A percentile compares a stretch with the other conserved stretches of the same genome.
Evolutionary conservation across 2,329 filamentous ascomycete genomes (phyloP).

Genomic region (Fusarium denticulatum): DNA sequence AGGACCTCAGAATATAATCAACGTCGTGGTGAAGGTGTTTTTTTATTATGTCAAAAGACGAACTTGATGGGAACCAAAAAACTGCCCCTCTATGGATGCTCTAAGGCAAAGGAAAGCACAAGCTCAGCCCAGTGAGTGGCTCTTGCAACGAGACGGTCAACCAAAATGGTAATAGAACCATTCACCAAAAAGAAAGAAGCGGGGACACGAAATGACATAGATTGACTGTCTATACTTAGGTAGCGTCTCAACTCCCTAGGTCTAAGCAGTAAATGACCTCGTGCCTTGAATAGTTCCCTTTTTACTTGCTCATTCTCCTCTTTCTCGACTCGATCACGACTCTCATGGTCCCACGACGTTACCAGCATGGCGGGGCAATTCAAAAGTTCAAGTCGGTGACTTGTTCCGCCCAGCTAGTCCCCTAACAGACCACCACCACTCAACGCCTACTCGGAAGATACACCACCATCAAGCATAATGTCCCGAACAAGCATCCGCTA

Average conservation of each 20-base stretch:
- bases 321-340: conserved; percentile 10
- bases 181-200: conserved; percentile 19
- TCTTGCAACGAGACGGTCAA: conserved; percentile 33
- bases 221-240: neutral
- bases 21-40: neutral
- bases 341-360: conserved; percentile 25
- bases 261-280: conserved; percentile 15
- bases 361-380: conserved; percentile 17
- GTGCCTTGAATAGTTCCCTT: conserved; percentile 2
- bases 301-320: conserved; percentile 12
- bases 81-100: conserved; percentile 32
- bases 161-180: conserved; percentile 17
- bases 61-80: conserved; percentile 29
- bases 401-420: neutral
- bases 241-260: neutral
- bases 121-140: conserved; percentile 20
- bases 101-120: conserved; percentile 16
- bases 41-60: conserved; percentile 25
- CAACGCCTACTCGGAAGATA: neutral
- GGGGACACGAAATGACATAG: conserved; percentile 16
- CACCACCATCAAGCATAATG: neutral
- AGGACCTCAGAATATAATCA: neutral
- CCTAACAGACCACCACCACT: neutral
- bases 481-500: conserved; percentile 42
- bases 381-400: neutral